Conservation (phyloP, 139 green algal species). For the Volvox africanus region DNA sequence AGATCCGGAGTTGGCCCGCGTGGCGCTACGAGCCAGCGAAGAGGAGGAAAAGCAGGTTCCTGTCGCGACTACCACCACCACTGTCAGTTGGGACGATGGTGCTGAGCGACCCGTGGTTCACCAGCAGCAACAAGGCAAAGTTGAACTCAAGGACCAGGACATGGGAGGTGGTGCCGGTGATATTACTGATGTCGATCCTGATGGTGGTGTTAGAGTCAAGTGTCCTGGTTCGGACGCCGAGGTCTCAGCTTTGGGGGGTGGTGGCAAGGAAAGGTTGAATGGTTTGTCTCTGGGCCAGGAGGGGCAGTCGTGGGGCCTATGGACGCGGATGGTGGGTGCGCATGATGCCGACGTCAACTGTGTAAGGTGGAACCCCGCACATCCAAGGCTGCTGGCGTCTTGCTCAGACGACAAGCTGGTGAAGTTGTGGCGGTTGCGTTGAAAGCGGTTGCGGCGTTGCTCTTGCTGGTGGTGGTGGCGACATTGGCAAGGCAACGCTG, state of each 20-base stretch:
- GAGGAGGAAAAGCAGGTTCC: not conserved
- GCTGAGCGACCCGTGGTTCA: not conserved
- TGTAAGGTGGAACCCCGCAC: constrained; percentile 81
- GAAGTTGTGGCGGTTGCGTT: constrained; percentile 72
- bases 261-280: not conserved
- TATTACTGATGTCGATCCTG: no score
- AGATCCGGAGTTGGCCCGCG: not conserved
- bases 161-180: not conserved
- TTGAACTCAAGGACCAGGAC: constrained; percentile 2
- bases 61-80: not conserved
- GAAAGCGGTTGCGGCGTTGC: not conserved
- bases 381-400: constrained; percentile 75
- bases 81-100: not conserved
- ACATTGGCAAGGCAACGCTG: no score
- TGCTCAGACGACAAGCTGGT: constrained; percentile 81
- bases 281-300: not conserved
- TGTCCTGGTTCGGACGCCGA: not conserved
- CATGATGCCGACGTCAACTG: constrained; percentile 89
- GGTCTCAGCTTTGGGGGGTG: not conserved
- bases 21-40: not conserved
- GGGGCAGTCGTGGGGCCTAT: constrained; percentile 49
- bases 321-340: constrained; percentile 54
- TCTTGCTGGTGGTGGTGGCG: no score
- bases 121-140: not conserved
- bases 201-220: no score